Evolutionary conservation across 73 alveolate species (phyloP).

Genomic region (Durusdinium trenchii): DNA sequence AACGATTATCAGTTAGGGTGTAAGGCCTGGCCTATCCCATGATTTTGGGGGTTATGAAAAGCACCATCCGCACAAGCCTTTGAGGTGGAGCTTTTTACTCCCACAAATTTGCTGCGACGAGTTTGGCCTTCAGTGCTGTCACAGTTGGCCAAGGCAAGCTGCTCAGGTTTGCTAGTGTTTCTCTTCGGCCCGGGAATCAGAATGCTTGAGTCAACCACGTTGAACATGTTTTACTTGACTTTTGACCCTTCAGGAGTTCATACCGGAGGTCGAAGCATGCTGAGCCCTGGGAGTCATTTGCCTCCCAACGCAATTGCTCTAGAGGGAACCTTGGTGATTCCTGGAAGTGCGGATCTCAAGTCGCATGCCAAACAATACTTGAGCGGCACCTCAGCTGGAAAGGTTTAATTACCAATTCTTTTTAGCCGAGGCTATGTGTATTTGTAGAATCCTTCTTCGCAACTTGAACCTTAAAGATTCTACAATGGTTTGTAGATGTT

Average conservation of each 20-base stretch:
- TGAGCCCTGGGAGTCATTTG: constrained; percentile 43
- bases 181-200: neutral
- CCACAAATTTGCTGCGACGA: constrained; percentile 52
- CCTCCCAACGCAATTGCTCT: neutral
- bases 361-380: constrained; percentile 37
- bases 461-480: no score
- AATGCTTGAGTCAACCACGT: neutral
- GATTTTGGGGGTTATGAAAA: no score
- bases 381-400: neutral
- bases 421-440: no score
- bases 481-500: no score
- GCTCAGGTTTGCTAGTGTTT: neutral
- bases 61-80: no score
- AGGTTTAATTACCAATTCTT: no score
- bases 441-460: no score
- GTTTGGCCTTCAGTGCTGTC: constrained; percentile 56
- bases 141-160: constrained; percentile 36
- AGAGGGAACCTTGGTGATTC: constrained; percentile 49
- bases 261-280: constrained; percentile 51
- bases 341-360: constrained; percentile 29
- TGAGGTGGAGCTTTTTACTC: constrained; percentile 55
- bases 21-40: neutral
- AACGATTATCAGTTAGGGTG: neutral
- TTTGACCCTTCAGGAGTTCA: constrained; percentile 4
- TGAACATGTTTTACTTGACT: no score